Percentiles rank a stretch among this genome's conserved stretches.
phyloP scores from a whole-genome alignment of 768 basidiomycete genomes.

The Russula lepida region DNA sequence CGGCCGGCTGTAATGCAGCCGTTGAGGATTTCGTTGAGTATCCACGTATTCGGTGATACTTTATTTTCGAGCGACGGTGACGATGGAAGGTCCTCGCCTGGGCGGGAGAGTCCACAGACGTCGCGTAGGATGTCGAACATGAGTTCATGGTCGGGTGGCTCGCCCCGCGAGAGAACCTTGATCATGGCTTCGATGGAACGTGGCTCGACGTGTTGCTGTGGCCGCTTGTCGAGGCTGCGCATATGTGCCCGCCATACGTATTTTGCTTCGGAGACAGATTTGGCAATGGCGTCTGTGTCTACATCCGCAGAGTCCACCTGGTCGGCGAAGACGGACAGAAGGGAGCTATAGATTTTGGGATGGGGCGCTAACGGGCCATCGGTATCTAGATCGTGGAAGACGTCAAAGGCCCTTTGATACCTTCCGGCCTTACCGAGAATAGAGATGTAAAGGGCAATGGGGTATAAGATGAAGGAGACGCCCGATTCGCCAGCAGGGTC shows the following conservation, averaged over 20 bases:
- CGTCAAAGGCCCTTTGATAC: slow-evolving; percentile 64
- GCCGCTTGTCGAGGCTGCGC: slow-evolving; percentile 40
- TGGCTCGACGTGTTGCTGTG: slow-evolving; percentile 45
- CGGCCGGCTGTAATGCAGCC: slow-evolving; percentile 46
- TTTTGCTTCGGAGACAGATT: slow-evolving; percentile 45
- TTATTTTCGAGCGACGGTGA: slow-evolving; percentile 29
- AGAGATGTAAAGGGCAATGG: slow-evolving; percentile 54
- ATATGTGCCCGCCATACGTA: slow-evolving; percentile 62
- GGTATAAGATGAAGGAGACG: slow-evolving; percentile 22
- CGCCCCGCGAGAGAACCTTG: slow-evolving; percentile 47
- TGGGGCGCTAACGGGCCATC: slow-evolving; percentile 56
- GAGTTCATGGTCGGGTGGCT: slow-evolving; percentile 50
- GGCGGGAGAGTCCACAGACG: slow-evolving; percentile 51
- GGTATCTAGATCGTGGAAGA: slow-evolving; percentile 60
- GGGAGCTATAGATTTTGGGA: slow-evolving; percentile 51
- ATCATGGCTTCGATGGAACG: slow-evolving; percentile 46
- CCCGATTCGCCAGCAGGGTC: slow-evolving; percentile 36
- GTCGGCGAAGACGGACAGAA: slow-evolving; percentile 46
- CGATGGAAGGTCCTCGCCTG: slow-evolving; percentile 31
- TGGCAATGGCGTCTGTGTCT: slow-evolving; percentile 15
- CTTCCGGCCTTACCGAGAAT: slow-evolving; percentile 53
- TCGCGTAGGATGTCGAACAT: slow-evolving; percentile 57
- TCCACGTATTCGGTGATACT: slow-evolving; percentile 33
- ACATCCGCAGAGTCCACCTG: slow-evolving; percentile 22
- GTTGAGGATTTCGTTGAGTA: slow-evolving; percentile 46